Conservation (phyloP, 208 protist genomes). For the Acanthamoeba sp. region DNA sequence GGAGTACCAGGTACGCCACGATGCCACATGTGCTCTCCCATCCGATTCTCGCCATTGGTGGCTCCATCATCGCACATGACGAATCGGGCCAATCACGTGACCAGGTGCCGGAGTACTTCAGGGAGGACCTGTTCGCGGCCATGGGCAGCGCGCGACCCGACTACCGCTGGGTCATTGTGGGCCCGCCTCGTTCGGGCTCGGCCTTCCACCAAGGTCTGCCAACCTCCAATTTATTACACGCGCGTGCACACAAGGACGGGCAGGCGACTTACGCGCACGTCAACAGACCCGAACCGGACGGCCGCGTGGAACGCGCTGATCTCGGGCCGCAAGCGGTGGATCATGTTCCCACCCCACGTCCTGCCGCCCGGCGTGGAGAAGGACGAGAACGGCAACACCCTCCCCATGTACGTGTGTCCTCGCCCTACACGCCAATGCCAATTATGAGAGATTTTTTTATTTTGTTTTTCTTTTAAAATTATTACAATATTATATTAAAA, state of each 20-base stretch:
- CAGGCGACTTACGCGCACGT: too few species aligned
- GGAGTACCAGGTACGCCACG: neutral
- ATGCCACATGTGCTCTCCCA: neutral
- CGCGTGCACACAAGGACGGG: neutral
- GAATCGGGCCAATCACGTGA: neutral
- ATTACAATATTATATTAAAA: too few species aligned
- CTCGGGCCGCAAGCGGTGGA: constrained; percentile 81
- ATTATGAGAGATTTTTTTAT: neutral
- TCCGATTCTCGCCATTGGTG: too few species aligned
- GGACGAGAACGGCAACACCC: constrained; percentile 47
- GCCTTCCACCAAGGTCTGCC: constrained; percentile 76
- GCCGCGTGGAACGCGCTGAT: constrained; percentile 80
- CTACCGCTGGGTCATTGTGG: constrained; percentile 79
- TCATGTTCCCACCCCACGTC: constrained; percentile 79
- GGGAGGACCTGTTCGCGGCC: constrained; percentile 77
- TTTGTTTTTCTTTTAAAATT: too few species aligned
- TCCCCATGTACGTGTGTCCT: constrained; percentile 45
- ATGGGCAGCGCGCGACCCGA: constrained; percentile 69
- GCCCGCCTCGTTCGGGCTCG: constrained; percentile 77
- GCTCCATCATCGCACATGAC: too few species aligned
- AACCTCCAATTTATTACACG: neutral
- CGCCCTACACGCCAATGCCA: neutral
- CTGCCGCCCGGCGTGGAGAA: constrained; percentile 76
- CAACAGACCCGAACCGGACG: constrained; percentile 81
- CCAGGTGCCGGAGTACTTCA: constrained; percentile 70